Conservation (phyloP, 495 filamentous ascomycete species). For the Hypoxylon lenormandii region DNA sequence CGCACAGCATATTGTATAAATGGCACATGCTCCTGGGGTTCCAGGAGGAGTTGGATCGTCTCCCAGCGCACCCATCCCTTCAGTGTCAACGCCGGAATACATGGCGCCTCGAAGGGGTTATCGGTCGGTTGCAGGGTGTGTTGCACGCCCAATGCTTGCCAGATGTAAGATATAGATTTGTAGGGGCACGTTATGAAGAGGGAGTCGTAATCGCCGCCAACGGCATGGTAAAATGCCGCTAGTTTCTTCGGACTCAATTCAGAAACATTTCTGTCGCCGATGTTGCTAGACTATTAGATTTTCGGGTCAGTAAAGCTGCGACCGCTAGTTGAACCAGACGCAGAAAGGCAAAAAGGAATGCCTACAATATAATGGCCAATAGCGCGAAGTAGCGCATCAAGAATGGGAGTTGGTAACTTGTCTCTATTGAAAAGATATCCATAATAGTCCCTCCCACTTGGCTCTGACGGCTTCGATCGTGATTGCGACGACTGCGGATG, state of each 20-base stretch:
- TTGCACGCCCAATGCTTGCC: conserved; percentile 88
- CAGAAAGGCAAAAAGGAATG: conserved; percentile 45
- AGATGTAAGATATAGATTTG: conserved; percentile 85
- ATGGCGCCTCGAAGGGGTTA: conserved; percentile 78
- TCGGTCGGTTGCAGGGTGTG: conserved; percentile 77
- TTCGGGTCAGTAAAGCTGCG: conserved; percentile 16
- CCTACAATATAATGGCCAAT: conserved; percentile 84
- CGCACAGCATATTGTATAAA: conserved; percentile 84
- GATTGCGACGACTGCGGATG: conserved; percentile 27
- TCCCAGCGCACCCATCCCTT: conserved; percentile 94
- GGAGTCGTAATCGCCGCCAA: conserved; percentile 89
- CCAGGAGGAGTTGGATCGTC: conserved; percentile 88
- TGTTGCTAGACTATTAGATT: conserved; percentile 64
- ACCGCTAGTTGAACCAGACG: conserved; percentile 5
- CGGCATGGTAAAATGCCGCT: conserved; percentile 85
- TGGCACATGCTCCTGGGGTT: conserved; percentile 85
- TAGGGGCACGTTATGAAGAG: conserved; percentile 84
- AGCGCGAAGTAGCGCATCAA: conserved; percentile 81
- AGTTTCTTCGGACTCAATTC: conserved; percentile 84
- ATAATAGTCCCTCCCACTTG: conserved; percentile 68
- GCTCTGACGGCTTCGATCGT: conserved; percentile 15
- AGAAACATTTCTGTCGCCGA: conserved; percentile 72
- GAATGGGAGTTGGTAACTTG: conserved; percentile 77
- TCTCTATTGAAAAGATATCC: conserved; percentile 84
- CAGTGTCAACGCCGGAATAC: conserved; percentile 81